Conservation (phyloP, 2,329 filamentous ascomycete species). For the Trichoderma afroharzianum region DNA sequence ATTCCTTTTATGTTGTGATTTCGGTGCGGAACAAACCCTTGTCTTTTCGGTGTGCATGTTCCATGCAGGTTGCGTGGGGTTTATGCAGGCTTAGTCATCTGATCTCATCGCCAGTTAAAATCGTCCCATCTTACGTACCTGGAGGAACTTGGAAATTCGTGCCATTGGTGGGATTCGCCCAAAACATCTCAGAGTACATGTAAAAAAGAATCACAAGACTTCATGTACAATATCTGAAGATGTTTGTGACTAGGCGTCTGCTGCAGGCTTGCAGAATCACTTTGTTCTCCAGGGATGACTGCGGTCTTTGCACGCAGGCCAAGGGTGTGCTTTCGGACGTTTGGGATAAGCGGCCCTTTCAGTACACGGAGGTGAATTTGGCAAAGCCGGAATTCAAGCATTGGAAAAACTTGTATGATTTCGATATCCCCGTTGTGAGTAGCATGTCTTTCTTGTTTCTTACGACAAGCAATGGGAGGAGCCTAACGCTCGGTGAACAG, state of each 20-base stretch:
- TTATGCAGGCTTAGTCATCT: background rate
- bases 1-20: background rate
- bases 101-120: background rate
- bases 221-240: slow-evolving; percentile 27
- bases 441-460: too few relatives aligned
- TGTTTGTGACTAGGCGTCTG: slow-evolving; percentile 50
- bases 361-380: slow-evolving; percentile 67
- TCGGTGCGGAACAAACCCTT: background rate
- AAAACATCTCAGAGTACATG: background rate
- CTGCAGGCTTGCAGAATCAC: slow-evolving; percentile 61
- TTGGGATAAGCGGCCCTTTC: slow-evolving; percentile 63
- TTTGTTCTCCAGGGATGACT: slow-evolving; percentile 69
- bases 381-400: slow-evolving; percentile 57
- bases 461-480: background rate
- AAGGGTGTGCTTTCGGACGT: slow-evolving; percentile 66
- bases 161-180: background rate
- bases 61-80: background rate
- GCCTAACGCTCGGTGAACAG: slow-evolving; percentile 31
- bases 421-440: slow-evolving; percentile 75
- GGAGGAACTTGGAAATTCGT: background rate
- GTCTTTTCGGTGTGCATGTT: background rate
- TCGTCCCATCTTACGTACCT: background rate
- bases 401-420: slow-evolving; percentile 74
- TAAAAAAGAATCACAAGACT: background rate
- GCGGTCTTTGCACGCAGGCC: slow-evolving; percentile 66